phyloP scores from a whole-genome alignment of 1,284 basidiomycete genomes.

The Paramarasmius palmivorus region DNA sequence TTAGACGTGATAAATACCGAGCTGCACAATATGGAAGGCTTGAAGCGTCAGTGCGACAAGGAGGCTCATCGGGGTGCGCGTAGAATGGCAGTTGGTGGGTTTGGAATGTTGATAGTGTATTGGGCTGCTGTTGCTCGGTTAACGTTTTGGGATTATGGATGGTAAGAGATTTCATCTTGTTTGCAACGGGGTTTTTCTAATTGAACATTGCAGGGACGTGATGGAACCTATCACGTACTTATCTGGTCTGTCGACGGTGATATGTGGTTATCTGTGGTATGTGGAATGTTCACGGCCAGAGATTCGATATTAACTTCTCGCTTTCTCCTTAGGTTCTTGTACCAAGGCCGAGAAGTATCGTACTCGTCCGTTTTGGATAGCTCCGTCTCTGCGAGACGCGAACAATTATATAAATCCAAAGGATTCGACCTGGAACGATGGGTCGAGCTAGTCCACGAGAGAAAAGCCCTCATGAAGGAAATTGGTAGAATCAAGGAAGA shows the following conservation, averaged over 20 bases:
- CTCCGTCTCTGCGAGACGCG: conserved; percentile 57
- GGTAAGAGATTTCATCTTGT: conserved; percentile 31
- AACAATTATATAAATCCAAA: conserved; percentile 55
- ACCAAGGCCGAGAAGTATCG: conserved; percentile 69
- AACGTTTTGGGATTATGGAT: conserved; percentile 66
- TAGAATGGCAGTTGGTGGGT: conserved; percentile 56
- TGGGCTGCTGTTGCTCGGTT: conserved; percentile 63
- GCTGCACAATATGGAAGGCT: conserved; percentile 47
- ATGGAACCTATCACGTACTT: conserved; percentile 74
- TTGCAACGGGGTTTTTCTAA: not conserved
- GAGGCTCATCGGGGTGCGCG: conserved; percentile 58
- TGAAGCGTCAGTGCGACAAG: conserved; percentile 56
- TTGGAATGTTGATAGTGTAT: conserved; percentile 60
- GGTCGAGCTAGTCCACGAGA: conserved; percentile 56
- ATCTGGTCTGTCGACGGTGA: conserved; percentile 59
- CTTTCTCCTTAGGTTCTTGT: conserved; percentile 46
- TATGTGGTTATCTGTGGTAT: conserved; percentile 61
- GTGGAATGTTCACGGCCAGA: conserved; percentile 10
- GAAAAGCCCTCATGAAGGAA: conserved; percentile 48
- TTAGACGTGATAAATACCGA: conserved; percentile 43
- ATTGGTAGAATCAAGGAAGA: conserved; percentile 63
- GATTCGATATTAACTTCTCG: not conserved
- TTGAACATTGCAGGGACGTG: conserved; percentile 47
- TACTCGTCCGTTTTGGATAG: conserved; percentile 61
- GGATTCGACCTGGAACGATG: conserved; percentile 65